Evolutionary conservation across 1,284 basidiomycete genomes (phyloP).

Genomic region (Malassezia globosa): DNA sequence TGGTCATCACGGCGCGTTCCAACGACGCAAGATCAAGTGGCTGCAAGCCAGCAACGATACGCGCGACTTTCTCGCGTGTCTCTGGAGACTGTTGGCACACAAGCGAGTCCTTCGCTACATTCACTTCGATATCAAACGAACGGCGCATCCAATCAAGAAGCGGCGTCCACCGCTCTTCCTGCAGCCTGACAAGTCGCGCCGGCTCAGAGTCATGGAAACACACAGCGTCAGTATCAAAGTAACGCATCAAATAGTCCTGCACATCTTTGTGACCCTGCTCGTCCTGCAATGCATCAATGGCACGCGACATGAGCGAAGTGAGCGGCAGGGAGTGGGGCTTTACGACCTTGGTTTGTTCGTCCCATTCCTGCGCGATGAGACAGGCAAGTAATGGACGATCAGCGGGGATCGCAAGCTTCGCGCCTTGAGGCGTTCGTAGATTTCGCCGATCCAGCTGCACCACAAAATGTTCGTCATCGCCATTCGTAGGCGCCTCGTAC

Average conservation of each 20-base stretch:
- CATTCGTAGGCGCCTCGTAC: neutral
- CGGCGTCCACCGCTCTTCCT: constrained; percentile 80
- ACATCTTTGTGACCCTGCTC: constrained; percentile 56
- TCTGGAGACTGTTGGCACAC: constrained; percentile 19
- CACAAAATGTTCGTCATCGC: constrained; percentile 15
- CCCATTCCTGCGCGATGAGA: constrained; percentile 89
- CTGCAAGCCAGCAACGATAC: constrained; percentile 18
- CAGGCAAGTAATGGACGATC: constrained; percentile 64
- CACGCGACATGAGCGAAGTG: constrained; percentile 80
- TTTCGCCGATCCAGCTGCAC: constrained; percentile 73
- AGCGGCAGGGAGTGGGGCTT: constrained; percentile 85
- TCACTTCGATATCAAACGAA: constrained; percentile 51
- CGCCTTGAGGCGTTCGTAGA: constrained; percentile 75
- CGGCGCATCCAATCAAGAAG: constrained; percentile 69
- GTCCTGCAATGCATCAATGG: constrained; percentile 67
- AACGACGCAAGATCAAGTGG: constrained; percentile 54
- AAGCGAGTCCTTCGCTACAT: constrained; percentile 22
- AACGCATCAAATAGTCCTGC: constrained; percentile 63
- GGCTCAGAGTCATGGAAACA: constrained; percentile 78
- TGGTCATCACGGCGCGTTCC: constrained; percentile 77
- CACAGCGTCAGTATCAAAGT: constrained; percentile 89
- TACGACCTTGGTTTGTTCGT: constrained; percentile 71
- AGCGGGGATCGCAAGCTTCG: constrained; percentile 61
- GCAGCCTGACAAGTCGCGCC: constrained; percentile 63
- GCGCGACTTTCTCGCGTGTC: constrained; percentile 15